A percentile compares a stretch with the other conserved stretches of the same genome.
These are phyloP conservation scores for Datisca glomerata DNA, from an alignment of 306 rosid genomes.

Conservation along the genomic window DNA sequence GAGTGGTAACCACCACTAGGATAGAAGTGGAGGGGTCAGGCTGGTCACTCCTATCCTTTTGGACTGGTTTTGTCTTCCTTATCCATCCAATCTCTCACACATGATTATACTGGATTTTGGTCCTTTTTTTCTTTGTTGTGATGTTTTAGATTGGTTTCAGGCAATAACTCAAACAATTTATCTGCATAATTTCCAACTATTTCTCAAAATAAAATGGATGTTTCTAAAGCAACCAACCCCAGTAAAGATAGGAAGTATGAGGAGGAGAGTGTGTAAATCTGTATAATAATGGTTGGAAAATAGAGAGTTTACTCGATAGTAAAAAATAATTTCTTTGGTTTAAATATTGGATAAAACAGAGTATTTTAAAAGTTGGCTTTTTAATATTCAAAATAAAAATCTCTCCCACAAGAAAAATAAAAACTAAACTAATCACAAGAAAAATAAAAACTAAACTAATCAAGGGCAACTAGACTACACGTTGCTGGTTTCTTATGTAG, in stretches of 20 bases:
- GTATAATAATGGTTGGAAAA: too few relatives aligned
- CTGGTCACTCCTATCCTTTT: constrained; percentile 17
- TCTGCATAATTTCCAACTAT: too few relatives aligned
- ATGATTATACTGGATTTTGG: neutral
- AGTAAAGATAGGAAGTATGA: too few relatives aligned
- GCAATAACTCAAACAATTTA: neutral
- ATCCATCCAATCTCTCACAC: constrained; percentile 5
- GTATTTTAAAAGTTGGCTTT: too few relatives aligned
- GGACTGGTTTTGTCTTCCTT: constrained; percentile 18
- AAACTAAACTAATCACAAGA: neutral
- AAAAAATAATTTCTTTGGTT: too few relatives aligned
- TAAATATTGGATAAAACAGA: too few relatives aligned
- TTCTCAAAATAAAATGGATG: too few relatives aligned
- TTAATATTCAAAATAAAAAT: too few relatives aligned
- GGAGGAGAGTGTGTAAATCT: too few relatives aligned
- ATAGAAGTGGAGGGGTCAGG: constrained; percentile 20
- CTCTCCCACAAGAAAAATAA: neutral
- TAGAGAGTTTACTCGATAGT: too few relatives aligned
- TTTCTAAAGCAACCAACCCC: too few relatives aligned
- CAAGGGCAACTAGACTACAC: constrained; percentile 21
- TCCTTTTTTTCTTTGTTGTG: neutral
- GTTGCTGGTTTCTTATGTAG: constrained; percentile 16
- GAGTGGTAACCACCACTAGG: constrained; percentile 6
- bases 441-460: constrained; percentile 5
- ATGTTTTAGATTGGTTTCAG: neutral